Evolutionary conservation across 345 rosid genomes (phyloP).

Genomic region (Luvunga scandens): DNA sequence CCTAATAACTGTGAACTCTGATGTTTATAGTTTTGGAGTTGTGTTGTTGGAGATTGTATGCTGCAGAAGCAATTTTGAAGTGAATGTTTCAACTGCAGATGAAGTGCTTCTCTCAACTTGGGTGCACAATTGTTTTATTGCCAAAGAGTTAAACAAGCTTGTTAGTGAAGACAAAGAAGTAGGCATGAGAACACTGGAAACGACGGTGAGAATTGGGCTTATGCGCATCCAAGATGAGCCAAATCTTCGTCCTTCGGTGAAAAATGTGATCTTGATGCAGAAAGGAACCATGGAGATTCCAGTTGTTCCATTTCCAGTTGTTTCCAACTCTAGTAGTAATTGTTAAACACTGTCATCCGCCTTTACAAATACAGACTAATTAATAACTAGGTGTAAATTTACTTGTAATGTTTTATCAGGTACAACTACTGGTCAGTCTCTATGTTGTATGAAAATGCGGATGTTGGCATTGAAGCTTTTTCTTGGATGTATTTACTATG

Average conservation of each 20-base stretch:
- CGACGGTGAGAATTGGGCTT: conserved; percentile 19
- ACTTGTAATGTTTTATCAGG: too few species aligned
- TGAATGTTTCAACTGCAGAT: neutral
- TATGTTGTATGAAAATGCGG: too few species aligned
- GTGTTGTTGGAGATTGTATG: conserved; percentile 30
- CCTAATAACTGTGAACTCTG: neutral
- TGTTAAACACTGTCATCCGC: too few species aligned
- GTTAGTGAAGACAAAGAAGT: conserved; percentile 5
- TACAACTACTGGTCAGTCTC: too few species aligned
- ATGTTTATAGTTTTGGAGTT: conserved; percentile 28
- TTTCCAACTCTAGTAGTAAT: too few species aligned
- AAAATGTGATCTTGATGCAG: neutral
- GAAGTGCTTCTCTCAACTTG: conserved; percentile 24
- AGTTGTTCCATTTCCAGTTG: too few species aligned
- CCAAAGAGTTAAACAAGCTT: conserved; percentile 12
- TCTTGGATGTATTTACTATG: too few species aligned
- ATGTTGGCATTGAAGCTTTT: too few species aligned
- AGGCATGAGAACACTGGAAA: conserved; percentile 10
- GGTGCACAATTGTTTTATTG: conserved; percentile 16
- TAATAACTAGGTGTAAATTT: too few species aligned
- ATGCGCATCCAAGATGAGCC: conserved; percentile 28
- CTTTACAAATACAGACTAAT: too few species aligned
- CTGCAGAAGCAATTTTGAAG: conserved; percentile 19
- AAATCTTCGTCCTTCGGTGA: neutral
- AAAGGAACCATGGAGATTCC: too few species aligned